phyloP scores from a whole-genome alignment of 441 rosid genomes.

The Populus hybrid region DNA sequence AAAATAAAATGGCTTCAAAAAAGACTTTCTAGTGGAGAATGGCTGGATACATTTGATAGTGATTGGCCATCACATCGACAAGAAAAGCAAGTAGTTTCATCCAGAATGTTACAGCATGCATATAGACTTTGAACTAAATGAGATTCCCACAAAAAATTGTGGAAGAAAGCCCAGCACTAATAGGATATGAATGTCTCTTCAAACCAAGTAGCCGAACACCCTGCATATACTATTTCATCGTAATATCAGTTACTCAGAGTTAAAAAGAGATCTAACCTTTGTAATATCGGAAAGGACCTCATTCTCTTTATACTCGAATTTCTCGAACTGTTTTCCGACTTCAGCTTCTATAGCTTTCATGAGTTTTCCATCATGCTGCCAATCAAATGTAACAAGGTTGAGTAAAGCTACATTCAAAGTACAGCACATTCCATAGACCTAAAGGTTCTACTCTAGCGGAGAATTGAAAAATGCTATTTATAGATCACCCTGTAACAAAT shows the following conservation, averaged over 20 bases:
- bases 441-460: not conserved
- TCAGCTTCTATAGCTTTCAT: constrained; percentile 77
- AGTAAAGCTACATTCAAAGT: constrained; percentile 10
- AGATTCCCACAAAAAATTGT: not conserved
- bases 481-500: not conserved
- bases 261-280: constrained; percentile 40
- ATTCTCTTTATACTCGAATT: constrained; percentile 63
- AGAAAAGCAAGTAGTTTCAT: not conserved
- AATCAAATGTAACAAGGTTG: constrained; percentile 14
- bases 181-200: not conserved
- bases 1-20: not conserved
- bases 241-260: not conserved
- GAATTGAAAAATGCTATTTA: not conserved
- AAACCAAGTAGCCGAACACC: not conserved
- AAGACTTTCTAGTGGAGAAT: not conserved
- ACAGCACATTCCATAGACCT: not conserved
- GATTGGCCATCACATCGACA: not conserved
- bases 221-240: not conserved
- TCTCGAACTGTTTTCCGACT: constrained; percentile 61
- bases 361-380: constrained; percentile 74
- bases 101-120: not conserved
- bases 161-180: not conserved
- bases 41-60: not conserved
- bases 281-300: constrained; percentile 75
- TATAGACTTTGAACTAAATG: not conserved